These are phyloP conservation scores for Dendrothele bispora DNA, from an alignment of 768 basidiomycete species.

Conservation along the genomic window DNA sequence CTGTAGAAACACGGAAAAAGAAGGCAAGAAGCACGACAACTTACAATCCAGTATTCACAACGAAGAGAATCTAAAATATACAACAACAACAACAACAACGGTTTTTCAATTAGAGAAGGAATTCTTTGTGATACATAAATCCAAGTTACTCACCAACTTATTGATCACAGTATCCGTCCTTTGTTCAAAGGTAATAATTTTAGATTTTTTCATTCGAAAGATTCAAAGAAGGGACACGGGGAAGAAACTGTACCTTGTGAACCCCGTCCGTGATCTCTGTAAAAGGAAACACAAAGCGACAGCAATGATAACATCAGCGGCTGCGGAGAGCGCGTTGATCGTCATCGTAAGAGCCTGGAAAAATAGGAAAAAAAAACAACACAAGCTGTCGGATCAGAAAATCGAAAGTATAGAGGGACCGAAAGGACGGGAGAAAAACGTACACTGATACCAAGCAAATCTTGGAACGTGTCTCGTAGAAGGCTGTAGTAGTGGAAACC, in stretches of 20 bases:
- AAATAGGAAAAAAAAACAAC: background rate
- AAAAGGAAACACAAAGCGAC: constrained; percentile 9
- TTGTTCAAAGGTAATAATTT: too few relatives aligned
- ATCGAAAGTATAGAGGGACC: background rate
- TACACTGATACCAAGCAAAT: constrained; percentile 8
- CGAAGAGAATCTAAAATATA: constrained; percentile 8
- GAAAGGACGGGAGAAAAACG: background rate
- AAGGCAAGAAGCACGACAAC: background rate
- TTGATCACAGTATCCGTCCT: constrained; percentile 13
- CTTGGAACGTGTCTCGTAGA: constrained; percentile 1
- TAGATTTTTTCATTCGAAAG: too few relatives aligned
- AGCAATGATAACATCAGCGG: constrained; percentile 11
- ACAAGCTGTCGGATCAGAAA: background rate
- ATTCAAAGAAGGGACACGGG: background rate
- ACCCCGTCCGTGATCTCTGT: constrained; percentile 8
- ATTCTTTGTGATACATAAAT: too few relatives aligned
- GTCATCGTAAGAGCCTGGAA: constrained; percentile 8
- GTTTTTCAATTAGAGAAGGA: too few relatives aligned
- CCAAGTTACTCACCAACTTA: constrained; percentile 9
- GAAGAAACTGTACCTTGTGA: constrained; percentile 7
- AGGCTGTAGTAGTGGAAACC: background rate
- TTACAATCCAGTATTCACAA: constrained; percentile 15
- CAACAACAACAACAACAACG: too few relatives aligned
- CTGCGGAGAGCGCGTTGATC: constrained; percentile 11
- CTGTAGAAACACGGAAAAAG: background rate